Evolutionary conservation across 306 rosid species (phyloP), one percentile per base, ranked within the genome.

Genomic region (Trichosanthes truncata): DNA sequence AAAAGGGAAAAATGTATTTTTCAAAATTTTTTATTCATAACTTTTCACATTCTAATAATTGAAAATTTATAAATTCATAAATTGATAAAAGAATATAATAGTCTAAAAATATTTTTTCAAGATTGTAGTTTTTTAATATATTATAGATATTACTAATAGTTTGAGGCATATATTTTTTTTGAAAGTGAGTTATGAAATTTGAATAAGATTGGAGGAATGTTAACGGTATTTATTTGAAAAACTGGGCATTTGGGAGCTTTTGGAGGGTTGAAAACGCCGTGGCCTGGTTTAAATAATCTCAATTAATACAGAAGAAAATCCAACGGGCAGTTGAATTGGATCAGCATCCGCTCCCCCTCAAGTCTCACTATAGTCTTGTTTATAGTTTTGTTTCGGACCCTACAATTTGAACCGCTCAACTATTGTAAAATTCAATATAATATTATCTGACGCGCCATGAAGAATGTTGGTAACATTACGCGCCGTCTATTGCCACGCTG

Each of bases 361-460:
- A 46, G 36, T 23, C 26, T 46, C 78, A 46, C 59, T 74, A 49
- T 49, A 74, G 78, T 46, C 60, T 49, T 49, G 56, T 72, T 25
- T 46, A 17, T 25, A 74, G 61, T 61, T 49, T 74, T 48, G 78
- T 74, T 74, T 74, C 46, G 62, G 78, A 52, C 77, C 75, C 82
- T 18, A 63, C 76, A 79, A 77, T 77, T 77, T 56, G 80, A 57
- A 77, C 80, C 72, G 80, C 80, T 77, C 80, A 56, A 77, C 80
- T 36, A 77, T 38, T 36, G 49, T 36, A 56, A 57, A 52, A 36
- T 49, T n/a, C 17, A 75, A 31, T 53, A 20, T 35, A 20, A 21
- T 17, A 33, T 77, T 7, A 56, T 43, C 23, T 59, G 56, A 57
- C 80, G 71, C 72, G 52, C 55, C 10, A 2, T 0, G 0, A 2